phyloP scores from a whole-genome alignment of 768 basidiomycete species.

The Tylopilus sp. region DNA sequence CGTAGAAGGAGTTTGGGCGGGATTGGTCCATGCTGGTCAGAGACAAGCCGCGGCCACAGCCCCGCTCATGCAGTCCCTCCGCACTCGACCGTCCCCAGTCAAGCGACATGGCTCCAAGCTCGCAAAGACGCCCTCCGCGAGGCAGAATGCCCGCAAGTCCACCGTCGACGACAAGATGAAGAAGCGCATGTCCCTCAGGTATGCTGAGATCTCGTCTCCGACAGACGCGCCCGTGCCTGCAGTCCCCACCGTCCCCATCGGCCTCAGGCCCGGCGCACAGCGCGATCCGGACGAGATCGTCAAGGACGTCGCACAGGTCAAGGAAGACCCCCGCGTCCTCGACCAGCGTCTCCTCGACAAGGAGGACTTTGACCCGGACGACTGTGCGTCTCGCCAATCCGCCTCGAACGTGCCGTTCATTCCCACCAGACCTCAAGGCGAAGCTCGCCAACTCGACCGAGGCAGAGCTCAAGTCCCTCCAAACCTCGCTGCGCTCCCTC shows the following conservation, averaged over 20 bases:
- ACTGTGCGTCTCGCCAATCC: constrained; percentile 54
- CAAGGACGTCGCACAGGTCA: constrained; percentile 33
- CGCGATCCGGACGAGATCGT: constrained; percentile 49
- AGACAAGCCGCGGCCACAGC: constrained; percentile 18
- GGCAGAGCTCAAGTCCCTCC: constrained; percentile 70
- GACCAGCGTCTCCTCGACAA: constrained; percentile 64
- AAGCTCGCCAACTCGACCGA: constrained; percentile 89
- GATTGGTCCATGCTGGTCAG: constrained; percentile 31
- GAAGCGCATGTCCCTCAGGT: constrained; percentile 94
- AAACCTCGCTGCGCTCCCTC: constrained; percentile 67
- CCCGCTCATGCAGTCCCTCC: constrained; percentile 51
- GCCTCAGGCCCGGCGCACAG: constrained; percentile 34
- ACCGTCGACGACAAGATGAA: constrained; percentile 86
- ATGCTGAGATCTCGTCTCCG: constrained; percentile 80
- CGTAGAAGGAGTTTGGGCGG: constrained; percentile 36
- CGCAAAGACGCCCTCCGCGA: constrained; percentile 22
- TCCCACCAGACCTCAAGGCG: constrained; percentile 62
- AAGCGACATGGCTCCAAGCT: constrained; percentile 35
- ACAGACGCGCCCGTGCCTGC: constrained; percentile 54
- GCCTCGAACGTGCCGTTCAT: not conserved
- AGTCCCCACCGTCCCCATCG: constrained; percentile 54
- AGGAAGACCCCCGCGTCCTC: constrained; percentile 57
- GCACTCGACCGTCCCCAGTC: constrained; percentile 44
- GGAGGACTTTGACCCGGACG: constrained; percentile 84
- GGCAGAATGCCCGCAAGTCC: constrained; percentile 46